Percentiles rank a stretch among this genome's conserved stretches.
Evolutionary conservation across 2,329 filamentous ascomycete species (phyloP).

Genomic region (Alternaria triticimaculans): DNA sequence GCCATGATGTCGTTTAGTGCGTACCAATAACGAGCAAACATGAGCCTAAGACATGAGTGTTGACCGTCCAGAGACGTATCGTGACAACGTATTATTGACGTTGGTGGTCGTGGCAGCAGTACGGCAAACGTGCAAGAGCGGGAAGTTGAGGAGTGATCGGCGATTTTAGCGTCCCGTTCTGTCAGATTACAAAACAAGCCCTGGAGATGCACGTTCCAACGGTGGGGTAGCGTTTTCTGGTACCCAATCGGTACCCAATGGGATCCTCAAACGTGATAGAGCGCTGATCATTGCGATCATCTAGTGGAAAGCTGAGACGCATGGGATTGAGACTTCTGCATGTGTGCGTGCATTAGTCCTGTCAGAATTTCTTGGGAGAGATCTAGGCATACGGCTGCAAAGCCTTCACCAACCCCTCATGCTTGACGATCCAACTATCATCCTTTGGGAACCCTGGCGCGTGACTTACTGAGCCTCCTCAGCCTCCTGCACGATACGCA

Average conservation of each 20-base stretch:
- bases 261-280: background rate
- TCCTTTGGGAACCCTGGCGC: slow-evolving; percentile 31
- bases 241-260: background rate
- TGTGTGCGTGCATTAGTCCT: background rate
- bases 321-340: background rate
- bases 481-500: slow-evolving; percentile 62
- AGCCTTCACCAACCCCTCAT: slow-evolving; percentile 31
- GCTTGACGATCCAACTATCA: slow-evolving; percentile 28
- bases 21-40: background rate
- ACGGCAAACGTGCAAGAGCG: background rate
- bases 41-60: background rate
- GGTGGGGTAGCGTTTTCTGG: background rate
- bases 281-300: background rate
- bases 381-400: slow-evolving; percentile 6
- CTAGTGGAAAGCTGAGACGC: background rate
- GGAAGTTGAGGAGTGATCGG: background rate
- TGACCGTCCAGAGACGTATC: background rate
- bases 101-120: too few species aligned
- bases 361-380: background rate
- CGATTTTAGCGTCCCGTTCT: background rate
- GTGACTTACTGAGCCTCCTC: slow-evolving; percentile 54
- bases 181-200: background rate
- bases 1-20: background rate
- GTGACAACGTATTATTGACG: background rate
- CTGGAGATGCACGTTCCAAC: background rate